phyloP scores from a whole-genome alignment of 768 basidiomycete species.

The Leccinum subgranulosum region DNA sequence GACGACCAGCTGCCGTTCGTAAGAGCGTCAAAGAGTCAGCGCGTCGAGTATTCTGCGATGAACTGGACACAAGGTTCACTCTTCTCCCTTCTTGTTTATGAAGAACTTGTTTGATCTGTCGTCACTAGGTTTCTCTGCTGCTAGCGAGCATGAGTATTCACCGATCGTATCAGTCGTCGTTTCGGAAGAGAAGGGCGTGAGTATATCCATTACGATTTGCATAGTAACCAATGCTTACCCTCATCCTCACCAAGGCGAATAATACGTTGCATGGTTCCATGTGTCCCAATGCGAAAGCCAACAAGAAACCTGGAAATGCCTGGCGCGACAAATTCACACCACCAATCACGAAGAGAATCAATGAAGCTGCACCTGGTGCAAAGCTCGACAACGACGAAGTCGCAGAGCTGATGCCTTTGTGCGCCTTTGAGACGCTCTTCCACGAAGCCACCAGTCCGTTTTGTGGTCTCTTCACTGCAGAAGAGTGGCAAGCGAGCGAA shows the following conservation, averaged over 20 bases:
- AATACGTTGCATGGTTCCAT: conserved; percentile 64
- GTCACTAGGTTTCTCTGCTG: conserved; percentile 57
- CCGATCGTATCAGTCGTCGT: conserved; percentile 56
- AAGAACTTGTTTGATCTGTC: background rate
- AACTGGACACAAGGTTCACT: conserved; percentile 65
- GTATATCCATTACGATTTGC: conserved; percentile 14
- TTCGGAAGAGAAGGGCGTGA: conserved; percentile 41
- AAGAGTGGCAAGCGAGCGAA: conserved; percentile 66
- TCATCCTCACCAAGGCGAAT: conserved; percentile 42
- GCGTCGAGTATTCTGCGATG: conserved; percentile 65
- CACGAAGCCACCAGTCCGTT: conserved; percentile 54
- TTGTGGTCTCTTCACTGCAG: conserved; percentile 61
- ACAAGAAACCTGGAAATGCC: conserved; percentile 39
- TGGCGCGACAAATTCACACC: conserved; percentile 60
- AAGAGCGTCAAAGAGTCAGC: conserved; percentile 45
- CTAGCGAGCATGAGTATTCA: conserved; percentile 43
- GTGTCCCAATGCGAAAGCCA: conserved; percentile 56
- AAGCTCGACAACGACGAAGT: conserved; percentile 54
- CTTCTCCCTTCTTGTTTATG: background rate
- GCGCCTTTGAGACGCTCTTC: conserved; percentile 72
- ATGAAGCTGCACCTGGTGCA: conserved; percentile 58
- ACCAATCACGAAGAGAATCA: conserved; percentile 56
- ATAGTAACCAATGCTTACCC: background rate
- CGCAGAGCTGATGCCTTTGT: conserved; percentile 63
- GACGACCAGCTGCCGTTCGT: conserved; percentile 49